A percentile compares a stretch with the other conserved stretches of the same genome.
phyloP scores from a whole-genome alignment of 2,329 filamentous ascomycete genomes.

The Bimuria novae-zelandiae region DNA sequence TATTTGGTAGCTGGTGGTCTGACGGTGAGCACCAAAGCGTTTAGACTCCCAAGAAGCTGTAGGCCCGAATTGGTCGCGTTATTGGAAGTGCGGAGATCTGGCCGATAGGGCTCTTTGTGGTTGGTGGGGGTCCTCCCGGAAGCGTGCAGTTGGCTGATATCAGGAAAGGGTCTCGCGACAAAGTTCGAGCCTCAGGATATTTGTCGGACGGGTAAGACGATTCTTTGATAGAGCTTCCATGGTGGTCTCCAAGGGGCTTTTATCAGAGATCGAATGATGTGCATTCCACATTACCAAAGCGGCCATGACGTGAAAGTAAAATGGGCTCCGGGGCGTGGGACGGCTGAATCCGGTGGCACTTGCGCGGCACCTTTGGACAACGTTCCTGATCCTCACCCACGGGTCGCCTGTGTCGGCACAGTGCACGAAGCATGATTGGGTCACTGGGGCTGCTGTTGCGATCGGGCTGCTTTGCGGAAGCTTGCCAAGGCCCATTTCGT shows the following conservation, averaged over 20 bases:
- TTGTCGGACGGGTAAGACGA: too few species aligned
- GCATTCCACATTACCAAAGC: constrained; percentile 21
- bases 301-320: constrained; percentile 20
- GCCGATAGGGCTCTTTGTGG: constrained; percentile 4
- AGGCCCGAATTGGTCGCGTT: neutral
- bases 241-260: constrained; percentile 14
- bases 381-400: constrained; percentile 5
- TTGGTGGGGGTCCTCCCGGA: constrained; percentile 14
- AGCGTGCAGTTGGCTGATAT: constrained; percentile 13
- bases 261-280: constrained; percentile 15
- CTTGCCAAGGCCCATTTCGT: constrained; percentile 34
- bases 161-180: constrained; percentile 10
- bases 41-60: constrained; percentile 9
- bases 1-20: constrained; percentile 1
- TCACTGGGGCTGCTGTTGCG: constrained; percentile 14
- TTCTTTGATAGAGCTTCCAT: too few species aligned
- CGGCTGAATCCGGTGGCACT: constrained; percentile 24
- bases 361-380: constrained; percentile 15
- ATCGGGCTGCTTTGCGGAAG: constrained; percentile 20
- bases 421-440: too few species aligned
- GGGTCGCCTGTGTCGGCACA: neutral
- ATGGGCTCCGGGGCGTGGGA: neutral
- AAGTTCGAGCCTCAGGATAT: constrained; percentile 8
- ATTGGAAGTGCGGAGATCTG: constrained; percentile 5
- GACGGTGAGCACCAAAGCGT: constrained; percentile 2